These are phyloP conservation scores for Patellifolia procumbens DNA, from an alignment of 179 eudicot genomes.

Conservation along the genomic window DNA sequence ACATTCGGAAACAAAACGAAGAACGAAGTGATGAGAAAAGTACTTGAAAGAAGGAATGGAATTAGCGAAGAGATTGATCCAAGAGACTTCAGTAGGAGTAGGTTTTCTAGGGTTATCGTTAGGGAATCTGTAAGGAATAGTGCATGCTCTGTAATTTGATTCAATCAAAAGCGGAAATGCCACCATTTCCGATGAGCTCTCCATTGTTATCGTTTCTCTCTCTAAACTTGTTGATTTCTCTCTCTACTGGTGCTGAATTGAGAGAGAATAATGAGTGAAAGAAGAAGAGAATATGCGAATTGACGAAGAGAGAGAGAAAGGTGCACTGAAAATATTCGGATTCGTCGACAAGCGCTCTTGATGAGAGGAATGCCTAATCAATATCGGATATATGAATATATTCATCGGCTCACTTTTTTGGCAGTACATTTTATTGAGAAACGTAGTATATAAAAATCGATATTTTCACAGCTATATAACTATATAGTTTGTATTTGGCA, in stretches of 20 bases:
- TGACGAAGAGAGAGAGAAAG: background rate
- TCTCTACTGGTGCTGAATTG: background rate
- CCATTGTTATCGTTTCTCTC: constrained; percentile 50
- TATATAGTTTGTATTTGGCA: no score
- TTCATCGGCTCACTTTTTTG: no score
- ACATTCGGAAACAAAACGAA: background rate
- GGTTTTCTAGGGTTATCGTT: constrained; percentile 77
- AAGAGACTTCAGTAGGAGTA: constrained; percentile 82
- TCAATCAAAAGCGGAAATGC: constrained; percentile 69
- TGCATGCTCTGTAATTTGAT: constrained; percentile 82
- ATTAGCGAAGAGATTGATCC: constrained; percentile 84
- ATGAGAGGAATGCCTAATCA: no score
- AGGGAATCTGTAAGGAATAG: constrained; percentile 89
- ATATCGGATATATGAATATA: no score
- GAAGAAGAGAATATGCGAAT: background rate
- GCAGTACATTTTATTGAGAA: no score
- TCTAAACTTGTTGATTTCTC: background rate
- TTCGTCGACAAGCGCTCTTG: background rate
- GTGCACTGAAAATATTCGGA: background rate
- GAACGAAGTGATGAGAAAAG: background rate
- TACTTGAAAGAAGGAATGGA: constrained; percentile 86
- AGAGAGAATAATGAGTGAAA: background rate
- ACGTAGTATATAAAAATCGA: no score
- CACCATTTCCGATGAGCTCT: constrained; percentile 81
- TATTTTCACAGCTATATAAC: no score